phyloP scores from a whole-genome alignment of 2,329 filamentous ascomycete species.

The Thelonectria discophora region DNA sequence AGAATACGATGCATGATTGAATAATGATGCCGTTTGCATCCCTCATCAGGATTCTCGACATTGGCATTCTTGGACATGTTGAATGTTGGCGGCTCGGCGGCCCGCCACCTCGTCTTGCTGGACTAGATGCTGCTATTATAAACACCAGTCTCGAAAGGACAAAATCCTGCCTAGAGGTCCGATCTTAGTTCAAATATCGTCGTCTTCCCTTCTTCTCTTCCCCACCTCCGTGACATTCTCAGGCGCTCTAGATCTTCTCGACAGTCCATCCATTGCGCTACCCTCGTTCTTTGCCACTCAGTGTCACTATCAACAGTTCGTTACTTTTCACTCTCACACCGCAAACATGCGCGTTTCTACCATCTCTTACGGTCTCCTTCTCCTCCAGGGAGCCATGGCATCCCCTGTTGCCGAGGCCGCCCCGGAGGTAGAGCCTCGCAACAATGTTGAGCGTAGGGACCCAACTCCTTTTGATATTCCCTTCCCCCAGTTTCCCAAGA shows the following conservation, averaged over 20 bases:
- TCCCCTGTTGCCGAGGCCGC: slow-evolving; percentile 14
- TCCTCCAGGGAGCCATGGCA: slow-evolving; percentile 24
- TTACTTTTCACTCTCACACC: neutral
- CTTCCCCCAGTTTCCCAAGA: slow-evolving; percentile 20
- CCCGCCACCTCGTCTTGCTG: too few species aligned
- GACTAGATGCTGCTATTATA: too few species aligned
- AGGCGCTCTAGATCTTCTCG: neutral
- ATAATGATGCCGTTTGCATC: too few species aligned
- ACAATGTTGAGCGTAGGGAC: slow-evolving; percentile 15
- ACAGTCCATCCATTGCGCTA: neutral
- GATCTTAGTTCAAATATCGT: neutral
- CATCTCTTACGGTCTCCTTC: slow-evolving; percentile 15
- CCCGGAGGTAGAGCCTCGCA: slow-evolving; percentile 18
- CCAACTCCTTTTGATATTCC: slow-evolving; percentile 25
- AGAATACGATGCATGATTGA: too few species aligned
- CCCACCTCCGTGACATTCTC: neutral
- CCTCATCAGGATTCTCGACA: too few species aligned
- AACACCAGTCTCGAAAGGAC: neutral
- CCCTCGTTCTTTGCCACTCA: neutral
- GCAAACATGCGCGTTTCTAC: slow-evolving; percentile 28
- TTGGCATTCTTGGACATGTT: too few species aligned
- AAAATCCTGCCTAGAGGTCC: neutral
- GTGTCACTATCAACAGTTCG: neutral
- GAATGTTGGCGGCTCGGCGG: too few species aligned
- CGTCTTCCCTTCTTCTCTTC: neutral